These are phyloP conservation scores for Blepharisma undulans DNA, from an alignment of 169 alveolate species.

Conservation along the genomic window DNA sequence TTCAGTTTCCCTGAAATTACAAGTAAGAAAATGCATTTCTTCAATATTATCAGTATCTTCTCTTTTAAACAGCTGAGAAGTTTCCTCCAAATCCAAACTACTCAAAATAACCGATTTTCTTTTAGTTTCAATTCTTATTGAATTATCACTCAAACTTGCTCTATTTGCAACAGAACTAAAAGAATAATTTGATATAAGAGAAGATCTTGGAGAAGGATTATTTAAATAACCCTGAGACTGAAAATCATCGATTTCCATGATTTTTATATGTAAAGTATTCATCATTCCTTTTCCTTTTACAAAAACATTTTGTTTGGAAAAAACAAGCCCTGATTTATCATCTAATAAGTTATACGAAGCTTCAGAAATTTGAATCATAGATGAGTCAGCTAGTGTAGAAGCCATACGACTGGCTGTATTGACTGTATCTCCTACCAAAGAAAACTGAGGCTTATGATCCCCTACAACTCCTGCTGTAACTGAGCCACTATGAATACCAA, in stretches of 20 bases:
- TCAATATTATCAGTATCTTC: conserved; percentile 8
- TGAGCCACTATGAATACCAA: conserved; percentile 95
- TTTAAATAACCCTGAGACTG: background rate
- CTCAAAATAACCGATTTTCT: background rate
- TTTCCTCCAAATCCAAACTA: background rate
- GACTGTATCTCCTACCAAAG: conserved; percentile 96
- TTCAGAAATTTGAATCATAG: background rate
- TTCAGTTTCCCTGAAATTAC: background rate
- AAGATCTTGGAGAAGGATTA: background rate
- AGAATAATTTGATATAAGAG: background rate
- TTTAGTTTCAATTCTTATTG: background rate
- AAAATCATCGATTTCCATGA: background rate
- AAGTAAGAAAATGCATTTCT: background rate
- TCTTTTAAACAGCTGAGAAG: background rate
- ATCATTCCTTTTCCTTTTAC: conserved; percentile 32
- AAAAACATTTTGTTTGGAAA: background rate
- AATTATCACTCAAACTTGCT: background rate
- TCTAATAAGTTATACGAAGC: background rate
- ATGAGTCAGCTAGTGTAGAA: background rate
- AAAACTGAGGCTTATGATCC: conserved; percentile 95
- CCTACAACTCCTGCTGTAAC: conserved; percentile 97
- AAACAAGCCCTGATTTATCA: background rate
- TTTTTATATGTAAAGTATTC: background rate
- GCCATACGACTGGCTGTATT: conserved; percentile 96
- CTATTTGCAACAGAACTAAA: background rate